These are phyloP conservation scores for Nymphaea thermarum DNA, from an alignment of 164 flowering plant species.

Conservation along the genomic window DNA sequence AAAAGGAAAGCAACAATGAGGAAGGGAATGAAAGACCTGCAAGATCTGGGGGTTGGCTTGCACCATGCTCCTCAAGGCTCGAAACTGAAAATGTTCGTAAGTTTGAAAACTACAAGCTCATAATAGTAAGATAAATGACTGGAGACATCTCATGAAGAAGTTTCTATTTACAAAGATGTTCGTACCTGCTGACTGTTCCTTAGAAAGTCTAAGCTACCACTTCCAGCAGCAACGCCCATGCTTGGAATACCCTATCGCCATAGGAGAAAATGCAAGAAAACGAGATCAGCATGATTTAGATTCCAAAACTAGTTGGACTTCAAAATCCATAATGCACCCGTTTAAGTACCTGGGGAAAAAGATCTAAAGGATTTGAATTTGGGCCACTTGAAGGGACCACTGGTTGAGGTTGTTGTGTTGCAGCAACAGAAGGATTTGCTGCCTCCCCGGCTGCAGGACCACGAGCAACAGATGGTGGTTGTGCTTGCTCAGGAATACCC, in stretches of 20 bases:
- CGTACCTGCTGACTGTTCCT: conserved; percentile 83
- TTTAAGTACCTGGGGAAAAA: conserved; percentile 79
- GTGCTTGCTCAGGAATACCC: conserved; percentile 93
- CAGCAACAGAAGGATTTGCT: conserved; percentile 30
- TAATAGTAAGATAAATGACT: not conserved
- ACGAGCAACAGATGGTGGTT: conserved; percentile 29
- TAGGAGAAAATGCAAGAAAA: not conserved
- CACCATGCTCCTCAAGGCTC: conserved; percentile 58
- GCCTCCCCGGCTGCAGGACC: conserved; percentile 35
- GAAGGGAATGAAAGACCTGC: conserved; percentile 30
- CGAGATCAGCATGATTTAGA: not conserved
- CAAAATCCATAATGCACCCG: not conserved
- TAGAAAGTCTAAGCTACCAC: conserved; percentile 71
- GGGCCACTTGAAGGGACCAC: conserved; percentile 67
- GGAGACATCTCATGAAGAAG: no score
- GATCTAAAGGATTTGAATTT: conserved; percentile 84
- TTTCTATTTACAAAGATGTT: not conserved
- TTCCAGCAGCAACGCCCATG: conserved; percentile 54
- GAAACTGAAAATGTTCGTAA: conserved; percentile 28
- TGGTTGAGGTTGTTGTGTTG: conserved; percentile 54
- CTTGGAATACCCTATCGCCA: conserved; percentile 65
- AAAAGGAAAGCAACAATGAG: not conserved
- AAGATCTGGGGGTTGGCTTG: conserved; percentile 71
- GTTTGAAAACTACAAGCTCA: not conserved
- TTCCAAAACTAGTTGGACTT: not conserved